Conservation (phyloP, 768 basidiomycete species). For the Pisolithus orientalis region DNA sequence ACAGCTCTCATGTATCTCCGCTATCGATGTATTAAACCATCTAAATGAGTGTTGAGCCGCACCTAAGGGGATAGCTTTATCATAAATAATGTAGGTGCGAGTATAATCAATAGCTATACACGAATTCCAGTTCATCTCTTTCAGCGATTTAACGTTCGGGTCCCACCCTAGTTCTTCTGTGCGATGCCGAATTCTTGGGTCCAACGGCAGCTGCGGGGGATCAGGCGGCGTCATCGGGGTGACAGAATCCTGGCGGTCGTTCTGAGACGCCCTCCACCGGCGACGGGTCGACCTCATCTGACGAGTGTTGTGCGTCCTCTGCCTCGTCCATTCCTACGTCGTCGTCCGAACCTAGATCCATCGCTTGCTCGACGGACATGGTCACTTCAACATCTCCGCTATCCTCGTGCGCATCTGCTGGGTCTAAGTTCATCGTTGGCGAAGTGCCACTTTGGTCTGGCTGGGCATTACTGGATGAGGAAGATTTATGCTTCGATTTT, state of each 20-base stretch:
- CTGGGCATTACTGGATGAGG: conserved; percentile 10
- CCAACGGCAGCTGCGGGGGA: conserved; percentile 12
- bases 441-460: neutral
- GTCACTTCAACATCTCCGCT: conserved; percentile 25
- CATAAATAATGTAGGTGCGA: conserved; percentile 1
- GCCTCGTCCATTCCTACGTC: conserved; percentile 13
- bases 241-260: conserved; percentile 20
- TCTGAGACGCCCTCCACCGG: conserved; percentile 28
- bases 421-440: conserved; percentile 6
- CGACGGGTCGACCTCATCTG: conserved; percentile 24
- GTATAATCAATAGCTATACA: conserved; percentile 2
- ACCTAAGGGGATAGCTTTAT: neutral
- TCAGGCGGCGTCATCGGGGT: conserved; percentile 28
- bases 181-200: conserved; percentile 27
- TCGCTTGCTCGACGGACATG: conserved; percentile 39
- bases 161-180: conserved; percentile 24
- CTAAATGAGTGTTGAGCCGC: neutral
- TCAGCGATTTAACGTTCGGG: conserved; percentile 11
- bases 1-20: neutral
- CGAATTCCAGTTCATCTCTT: conserved; percentile 14
- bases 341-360: conserved; percentile 36
- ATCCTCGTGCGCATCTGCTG: conserved; percentile 7
- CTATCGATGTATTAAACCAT: neutral
- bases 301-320: conserved; percentile 21
- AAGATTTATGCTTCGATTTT: conserved; percentile 25